Conservation (phyloP, 2,329 filamentous ascomycete genomes). For the Aquanectria penicillioides region DNA sequence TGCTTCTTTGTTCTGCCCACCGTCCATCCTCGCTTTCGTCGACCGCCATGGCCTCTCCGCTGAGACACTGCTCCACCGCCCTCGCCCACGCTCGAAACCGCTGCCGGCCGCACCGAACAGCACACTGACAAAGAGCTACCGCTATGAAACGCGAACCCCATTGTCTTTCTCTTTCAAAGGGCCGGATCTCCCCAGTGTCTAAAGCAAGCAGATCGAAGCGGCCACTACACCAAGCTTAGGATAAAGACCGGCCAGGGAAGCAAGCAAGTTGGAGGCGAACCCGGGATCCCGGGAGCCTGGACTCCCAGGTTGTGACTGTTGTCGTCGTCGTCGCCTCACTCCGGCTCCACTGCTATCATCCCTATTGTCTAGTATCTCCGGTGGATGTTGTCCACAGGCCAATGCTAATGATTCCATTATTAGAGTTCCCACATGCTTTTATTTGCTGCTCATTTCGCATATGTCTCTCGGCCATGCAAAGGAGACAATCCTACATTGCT, state of each 20-base stretch:
- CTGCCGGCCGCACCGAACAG: not conserved
- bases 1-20: not conserved
- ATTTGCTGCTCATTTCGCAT: constrained; percentile 20
- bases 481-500: not conserved
- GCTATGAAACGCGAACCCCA: not conserved
- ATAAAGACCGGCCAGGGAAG: constrained; percentile 1
- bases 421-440: constrained; percentile 15
- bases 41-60: not conserved
- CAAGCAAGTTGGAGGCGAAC: constrained; percentile 2
- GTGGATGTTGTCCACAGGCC: not conserved
- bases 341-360: constrained; percentile 15
- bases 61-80: constrained; percentile 9
- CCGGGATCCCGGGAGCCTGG: not conserved
- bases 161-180: not conserved
- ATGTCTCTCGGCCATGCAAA: not conserved
- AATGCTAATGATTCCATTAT: constrained; percentile 17
- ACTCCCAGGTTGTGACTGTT: not conserved
- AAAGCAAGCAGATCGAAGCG: constrained; percentile 3
- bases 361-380: constrained; percentile 9
- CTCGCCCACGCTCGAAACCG: not conserved
- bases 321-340: not conserved
- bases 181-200: constrained; percentile 6
- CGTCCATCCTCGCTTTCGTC: not conserved
- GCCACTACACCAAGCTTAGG: constrained; percentile 12
- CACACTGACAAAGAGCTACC: not conserved